Evolutionary conservation across 805 yeast species (phyloP).

Genomic region (Wickerhamiella occidentalis): DNA sequence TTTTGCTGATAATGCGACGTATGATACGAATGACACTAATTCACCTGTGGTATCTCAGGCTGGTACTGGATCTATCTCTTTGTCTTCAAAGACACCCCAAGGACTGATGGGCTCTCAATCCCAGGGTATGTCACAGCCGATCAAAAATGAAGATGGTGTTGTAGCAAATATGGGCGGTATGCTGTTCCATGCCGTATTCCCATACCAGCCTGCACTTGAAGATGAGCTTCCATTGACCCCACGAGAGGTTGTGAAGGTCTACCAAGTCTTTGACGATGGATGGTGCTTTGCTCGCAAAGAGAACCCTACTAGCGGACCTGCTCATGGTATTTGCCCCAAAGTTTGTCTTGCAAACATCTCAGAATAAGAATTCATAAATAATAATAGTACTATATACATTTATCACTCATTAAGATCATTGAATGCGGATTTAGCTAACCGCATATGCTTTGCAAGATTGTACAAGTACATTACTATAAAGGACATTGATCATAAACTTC

Average conservation of each 20-base stretch:
- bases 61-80: background rate
- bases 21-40: background rate
- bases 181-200: constrained; percentile 50
- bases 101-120: background rate
- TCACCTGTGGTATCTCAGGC: background rate
- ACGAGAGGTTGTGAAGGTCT: constrained; percentile 58
- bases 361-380: background rate
- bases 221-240: constrained; percentile 64
- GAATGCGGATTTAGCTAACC: background rate
- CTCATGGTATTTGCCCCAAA: constrained; percentile 19
- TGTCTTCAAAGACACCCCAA: background rate
- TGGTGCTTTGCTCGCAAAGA: constrained; percentile 65
- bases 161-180: constrained; percentile 18
- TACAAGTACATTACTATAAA: too few relatives aligned
- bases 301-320: background rate
- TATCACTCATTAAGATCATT: background rate
- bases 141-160: constrained; percentile 16
- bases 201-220: constrained; percentile 65
- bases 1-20: background rate
- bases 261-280: constrained; percentile 79
- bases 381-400: background rate
- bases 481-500: background rate
- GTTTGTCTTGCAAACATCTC: constrained; percentile 13
- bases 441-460: too few relatives aligned
- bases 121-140: background rate